phyloP scores from a whole-genome alignment of 2,329 filamentous ascomycete genomes.

The Helminthosporium solani region DNA sequence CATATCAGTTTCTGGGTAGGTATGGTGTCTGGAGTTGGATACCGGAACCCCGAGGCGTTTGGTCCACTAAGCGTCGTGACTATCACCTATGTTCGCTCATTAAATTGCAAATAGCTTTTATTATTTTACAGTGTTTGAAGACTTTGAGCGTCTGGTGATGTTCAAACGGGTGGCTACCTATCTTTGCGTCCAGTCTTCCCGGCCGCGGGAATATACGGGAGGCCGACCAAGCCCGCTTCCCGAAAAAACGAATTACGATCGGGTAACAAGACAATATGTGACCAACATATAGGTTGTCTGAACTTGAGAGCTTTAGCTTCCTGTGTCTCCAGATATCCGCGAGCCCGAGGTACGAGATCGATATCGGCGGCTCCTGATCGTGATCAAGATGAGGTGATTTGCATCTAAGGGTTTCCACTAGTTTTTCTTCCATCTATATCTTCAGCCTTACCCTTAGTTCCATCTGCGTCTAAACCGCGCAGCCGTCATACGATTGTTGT shows the following conservation, averaged over 20 bases:
- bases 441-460: neutral
- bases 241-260: neutral
- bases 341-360: neutral
- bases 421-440: neutral
- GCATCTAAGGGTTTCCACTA: neutral
- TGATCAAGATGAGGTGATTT: neutral
- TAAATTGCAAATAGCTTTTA: neutral
- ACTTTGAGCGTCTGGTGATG: neutral
- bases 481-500: neutral
- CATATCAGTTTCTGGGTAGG: slow-evolving; percentile 15
- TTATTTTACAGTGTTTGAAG: neutral
- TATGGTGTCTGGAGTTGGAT: slow-evolving; percentile 24
- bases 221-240: neutral
- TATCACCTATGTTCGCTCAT: neutral
- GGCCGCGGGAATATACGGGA: neutral
- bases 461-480: neutral
- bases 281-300: neutral
- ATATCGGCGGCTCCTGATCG: neutral
- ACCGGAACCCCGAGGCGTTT: neutral
- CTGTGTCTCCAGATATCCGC: too few species aligned
- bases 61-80: neutral
- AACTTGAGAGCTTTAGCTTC: neutral
- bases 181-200: neutral
- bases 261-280: neutral
- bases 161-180: neutral